phyloP scores from a whole-genome alignment of 768 basidiomycete genomes.

The Crucibulum laeve region DNA sequence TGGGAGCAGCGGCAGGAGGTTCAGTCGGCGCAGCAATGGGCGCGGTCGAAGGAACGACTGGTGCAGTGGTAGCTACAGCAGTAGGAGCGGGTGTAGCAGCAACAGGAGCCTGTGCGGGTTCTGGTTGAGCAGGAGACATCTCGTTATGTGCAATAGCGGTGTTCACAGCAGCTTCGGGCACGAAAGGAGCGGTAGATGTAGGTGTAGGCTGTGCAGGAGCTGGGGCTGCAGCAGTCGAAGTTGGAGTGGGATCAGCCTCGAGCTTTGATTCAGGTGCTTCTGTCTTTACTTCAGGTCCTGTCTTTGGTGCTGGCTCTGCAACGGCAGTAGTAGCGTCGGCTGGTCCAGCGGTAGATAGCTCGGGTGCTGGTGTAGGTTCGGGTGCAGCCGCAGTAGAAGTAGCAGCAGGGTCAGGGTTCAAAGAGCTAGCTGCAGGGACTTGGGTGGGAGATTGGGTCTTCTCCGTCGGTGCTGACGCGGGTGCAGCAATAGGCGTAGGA shows the following conservation, averaged over 20 bases:
- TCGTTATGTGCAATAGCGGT: too few species aligned
- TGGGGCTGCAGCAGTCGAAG: constrained; percentile 5
- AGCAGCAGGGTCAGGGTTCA: too few species aligned
- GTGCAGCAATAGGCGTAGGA: too few species aligned
- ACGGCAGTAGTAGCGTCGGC: neutral
- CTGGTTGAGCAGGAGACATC: too few species aligned
- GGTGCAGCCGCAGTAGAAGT: too few species aligned
- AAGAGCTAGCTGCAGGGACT: too few species aligned
- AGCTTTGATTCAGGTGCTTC: constrained; percentile 12
- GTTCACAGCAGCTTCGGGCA: too few species aligned
- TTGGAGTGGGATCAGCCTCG: constrained; percentile 11
- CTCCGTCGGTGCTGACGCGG: too few species aligned
- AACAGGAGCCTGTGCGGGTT: neutral
- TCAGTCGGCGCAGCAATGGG: constrained; percentile 8
- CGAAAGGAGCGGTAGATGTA: neutral
- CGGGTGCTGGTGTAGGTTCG: too few species aligned
- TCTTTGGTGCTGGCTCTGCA: neutral
- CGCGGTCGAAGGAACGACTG: constrained; percentile 4
- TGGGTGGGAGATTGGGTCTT: too few species aligned
- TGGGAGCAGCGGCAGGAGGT: constrained; percentile 5
- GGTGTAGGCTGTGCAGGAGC: neutral
- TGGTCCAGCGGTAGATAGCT: neutral
- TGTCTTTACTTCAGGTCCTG: neutral
- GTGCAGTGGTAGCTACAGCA: constrained; percentile 1
- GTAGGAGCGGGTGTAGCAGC: constrained; percentile 7